These are phyloP conservation scores for Colletotrichum tofieldiae DNA, from an alignment of 2,329 filamentous ascomycete genomes.

Conservation along the genomic window DNA sequence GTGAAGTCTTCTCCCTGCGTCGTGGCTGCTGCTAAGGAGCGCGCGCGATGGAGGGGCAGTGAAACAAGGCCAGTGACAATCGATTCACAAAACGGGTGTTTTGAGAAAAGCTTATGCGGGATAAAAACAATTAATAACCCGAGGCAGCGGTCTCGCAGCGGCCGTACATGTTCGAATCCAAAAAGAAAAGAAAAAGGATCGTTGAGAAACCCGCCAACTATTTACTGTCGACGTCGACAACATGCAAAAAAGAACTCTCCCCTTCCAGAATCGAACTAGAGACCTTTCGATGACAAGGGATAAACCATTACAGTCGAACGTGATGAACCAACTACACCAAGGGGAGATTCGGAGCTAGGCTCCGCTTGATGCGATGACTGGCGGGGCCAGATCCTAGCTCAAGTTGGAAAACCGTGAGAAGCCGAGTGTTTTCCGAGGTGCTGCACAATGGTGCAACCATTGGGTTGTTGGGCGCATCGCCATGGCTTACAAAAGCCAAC, in stretches of 20 bases:
- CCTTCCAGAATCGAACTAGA: conserved; percentile 43
- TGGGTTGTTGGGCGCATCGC: too few relatives aligned
- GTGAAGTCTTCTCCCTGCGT: conserved; percentile 27
- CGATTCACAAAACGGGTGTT: neutral
- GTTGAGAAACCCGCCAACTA: neutral
- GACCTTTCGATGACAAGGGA: conserved; percentile 40
- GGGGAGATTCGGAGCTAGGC: conserved; percentile 26
- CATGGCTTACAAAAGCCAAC: too few relatives aligned
- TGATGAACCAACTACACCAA: conserved; percentile 44
- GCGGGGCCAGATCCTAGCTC: too few relatives aligned
- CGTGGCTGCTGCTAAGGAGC: neutral
- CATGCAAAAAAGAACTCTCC: conserved; percentile 23
- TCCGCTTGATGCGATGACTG: conserved; percentile 24
- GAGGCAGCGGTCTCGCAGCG: neutral
- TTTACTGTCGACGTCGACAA: neutral
- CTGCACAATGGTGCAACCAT: neutral
- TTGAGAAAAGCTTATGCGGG: neutral
- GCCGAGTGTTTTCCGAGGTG: neutral
- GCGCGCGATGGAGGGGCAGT: neutral
- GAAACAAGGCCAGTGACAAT: conserved; percentile 9
- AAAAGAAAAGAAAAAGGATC: neutral
- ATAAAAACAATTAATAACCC: neutral
- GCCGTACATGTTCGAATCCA: neutral
- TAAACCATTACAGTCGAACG: conserved; percentile 43
- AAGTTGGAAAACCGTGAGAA: neutral